phyloP scores from a whole-genome alignment of 768 basidiomycete species.

The Steccherinum ochraceum region DNA sequence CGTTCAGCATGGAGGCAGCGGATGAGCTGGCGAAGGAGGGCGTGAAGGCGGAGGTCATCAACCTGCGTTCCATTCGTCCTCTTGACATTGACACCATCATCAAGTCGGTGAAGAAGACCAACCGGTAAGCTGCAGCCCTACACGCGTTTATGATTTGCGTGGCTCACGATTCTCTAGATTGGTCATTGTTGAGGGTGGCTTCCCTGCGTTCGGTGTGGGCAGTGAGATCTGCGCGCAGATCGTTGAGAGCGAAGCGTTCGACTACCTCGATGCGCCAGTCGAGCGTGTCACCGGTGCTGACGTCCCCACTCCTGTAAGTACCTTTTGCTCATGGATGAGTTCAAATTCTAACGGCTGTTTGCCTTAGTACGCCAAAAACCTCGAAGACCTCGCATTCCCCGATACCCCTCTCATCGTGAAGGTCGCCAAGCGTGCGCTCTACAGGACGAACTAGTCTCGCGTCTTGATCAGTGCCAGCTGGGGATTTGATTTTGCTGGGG shows the following conservation, averaged over 20 bases:
- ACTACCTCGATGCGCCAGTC: conserved; percentile 97
- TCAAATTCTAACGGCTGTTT: conserved; percentile 5
- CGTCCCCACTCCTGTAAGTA: conserved; percentile 88
- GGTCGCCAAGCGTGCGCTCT: conserved; percentile 90
- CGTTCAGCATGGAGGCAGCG: conserved; percentile 91
- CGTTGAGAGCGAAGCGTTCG: conserved; percentile 94
- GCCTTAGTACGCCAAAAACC: conserved; percentile 76
- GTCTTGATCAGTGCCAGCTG: not conserved
- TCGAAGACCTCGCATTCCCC: conserved; percentile 92
- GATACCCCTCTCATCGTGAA: conserved; percentile 87
- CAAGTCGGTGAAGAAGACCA: conserved; percentile 97
- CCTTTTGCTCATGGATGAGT: conserved; percentile 3
- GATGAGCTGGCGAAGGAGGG: conserved; percentile 92
- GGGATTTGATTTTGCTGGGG: not conserved
- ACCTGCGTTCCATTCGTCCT: conserved; percentile 92
- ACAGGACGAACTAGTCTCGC: conserved; percentile 65
- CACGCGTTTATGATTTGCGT: conserved; percentile 1
- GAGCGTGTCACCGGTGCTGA: conserved; percentile 98
- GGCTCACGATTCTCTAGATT: conserved; percentile 64
- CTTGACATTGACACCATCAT: conserved; percentile 98
- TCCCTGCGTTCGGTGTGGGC: conserved; percentile 97
- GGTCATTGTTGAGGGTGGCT: conserved; percentile 94
- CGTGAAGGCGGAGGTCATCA: conserved; percentile 96
- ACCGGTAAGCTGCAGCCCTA: conserved; percentile 42
- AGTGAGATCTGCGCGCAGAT: conserved; percentile 98